Conservation (phyloP, 441 rosid genomes). For the Gossypium schwendimanii region DNA sequence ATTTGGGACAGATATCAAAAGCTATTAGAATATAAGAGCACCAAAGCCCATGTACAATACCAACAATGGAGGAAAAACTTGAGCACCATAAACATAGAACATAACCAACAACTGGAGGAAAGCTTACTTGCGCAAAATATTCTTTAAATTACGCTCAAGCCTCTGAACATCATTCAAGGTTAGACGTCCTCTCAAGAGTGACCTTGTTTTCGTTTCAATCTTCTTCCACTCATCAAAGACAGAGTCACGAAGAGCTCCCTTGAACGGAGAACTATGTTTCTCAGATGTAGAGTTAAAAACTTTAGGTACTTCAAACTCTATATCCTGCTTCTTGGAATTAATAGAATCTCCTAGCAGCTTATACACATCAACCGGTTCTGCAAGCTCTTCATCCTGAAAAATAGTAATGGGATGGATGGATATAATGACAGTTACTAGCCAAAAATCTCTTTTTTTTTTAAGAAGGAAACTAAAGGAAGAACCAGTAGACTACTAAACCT, state of each 20-base stretch:
- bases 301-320: constrained; percentile 25
- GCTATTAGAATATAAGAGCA: constrained; percentile 1
- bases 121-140: constrained; percentile 67
- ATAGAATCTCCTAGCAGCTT: constrained; percentile 38
- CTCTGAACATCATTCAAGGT: constrained; percentile 44
- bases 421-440: not conserved
- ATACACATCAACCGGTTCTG: constrained; percentile 50
- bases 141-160: constrained; percentile 41
- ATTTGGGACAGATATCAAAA: not conserved
- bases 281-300: constrained; percentile 26
- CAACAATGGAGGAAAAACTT: not conserved
- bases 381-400: constrained; percentile 45
- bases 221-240: constrained; percentile 28
- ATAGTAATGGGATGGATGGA: constrained; percentile 2
- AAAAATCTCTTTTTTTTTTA: not conserved
- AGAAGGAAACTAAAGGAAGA: no score
- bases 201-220: constrained; percentile 30
- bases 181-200: constrained; percentile 26
- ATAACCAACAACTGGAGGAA: not conserved
- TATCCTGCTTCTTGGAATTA: constrained; percentile 22
- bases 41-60: not conserved
- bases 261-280: constrained; percentile 26
- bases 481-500: not conserved
- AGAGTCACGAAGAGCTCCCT: constrained; percentile 25
- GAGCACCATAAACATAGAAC: not conserved